A percentile compares a stretch with the other conserved stretches of the same genome.
Conservation (phyloP, 106 monocot species). For the Alisma plantagoaquatica region DNA sequence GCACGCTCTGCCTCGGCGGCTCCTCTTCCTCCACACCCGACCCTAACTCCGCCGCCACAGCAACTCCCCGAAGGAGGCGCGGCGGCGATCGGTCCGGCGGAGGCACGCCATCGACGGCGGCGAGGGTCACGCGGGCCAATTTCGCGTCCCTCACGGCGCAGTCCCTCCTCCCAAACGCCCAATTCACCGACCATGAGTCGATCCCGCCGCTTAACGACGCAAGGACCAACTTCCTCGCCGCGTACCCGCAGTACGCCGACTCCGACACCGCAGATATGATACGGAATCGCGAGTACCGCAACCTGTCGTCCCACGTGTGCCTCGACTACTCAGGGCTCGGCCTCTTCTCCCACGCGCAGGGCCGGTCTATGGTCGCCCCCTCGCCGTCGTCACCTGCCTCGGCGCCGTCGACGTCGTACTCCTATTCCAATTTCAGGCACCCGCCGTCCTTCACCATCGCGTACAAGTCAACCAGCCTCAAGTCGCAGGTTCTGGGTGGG, state of each 20-base stretch:
- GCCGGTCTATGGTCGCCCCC: slow-evolving; percentile 9
- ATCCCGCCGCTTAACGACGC: slow-evolving; percentile 47
- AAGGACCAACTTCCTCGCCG: slow-evolving; percentile 37
- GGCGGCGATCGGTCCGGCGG: too few relatives aligned
- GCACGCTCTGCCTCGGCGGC: too few relatives aligned
- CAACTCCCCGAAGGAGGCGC: too few relatives aligned
- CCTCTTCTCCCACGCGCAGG: slow-evolving; percentile 57
- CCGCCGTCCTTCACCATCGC: slow-evolving; percentile 44
- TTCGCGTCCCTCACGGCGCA: slow-evolving; percentile 32
- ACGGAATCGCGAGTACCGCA: slow-evolving; percentile 37
- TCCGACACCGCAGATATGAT: slow-evolving; percentile 37
- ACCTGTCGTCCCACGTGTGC: slow-evolving; percentile 51
- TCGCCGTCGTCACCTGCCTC: slow-evolving; percentile 4
- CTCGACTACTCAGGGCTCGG: slow-evolving; percentile 63
- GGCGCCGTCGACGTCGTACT: too few relatives aligned
- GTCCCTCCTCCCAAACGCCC: slow-evolving; percentile 34
- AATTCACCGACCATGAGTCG: slow-evolving; percentile 70
- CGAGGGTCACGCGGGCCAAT: slow-evolving; percentile 27
- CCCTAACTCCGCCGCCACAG: too few relatives aligned
- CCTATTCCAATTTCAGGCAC: slow-evolving; percentile 1
- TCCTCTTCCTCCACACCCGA: too few relatives aligned
- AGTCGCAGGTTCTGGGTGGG: slow-evolving; percentile 22
- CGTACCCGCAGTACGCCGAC: slow-evolving; percentile 41
- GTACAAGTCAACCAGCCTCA: slow-evolving; percentile 41
- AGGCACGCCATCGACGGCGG: too few relatives aligned